phyloP scores from a whole-genome alignment of 176 grass and related monocot genomes.

The Musa troglodytarum region DNA sequence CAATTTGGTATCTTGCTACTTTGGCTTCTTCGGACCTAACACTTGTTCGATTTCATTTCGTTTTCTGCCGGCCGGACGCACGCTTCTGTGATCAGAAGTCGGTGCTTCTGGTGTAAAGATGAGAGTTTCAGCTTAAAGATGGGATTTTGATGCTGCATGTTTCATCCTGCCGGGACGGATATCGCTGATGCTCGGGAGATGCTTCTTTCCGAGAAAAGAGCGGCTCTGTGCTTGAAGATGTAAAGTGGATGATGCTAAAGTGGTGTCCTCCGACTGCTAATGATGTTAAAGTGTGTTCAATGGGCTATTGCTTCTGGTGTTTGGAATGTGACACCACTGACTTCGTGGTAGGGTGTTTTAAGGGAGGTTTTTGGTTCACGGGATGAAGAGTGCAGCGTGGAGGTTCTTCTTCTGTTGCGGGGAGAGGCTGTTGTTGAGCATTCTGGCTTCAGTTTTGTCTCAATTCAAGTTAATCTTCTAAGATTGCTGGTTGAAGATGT shows the following conservation, averaged over 20 bases:
- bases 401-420: neutral
- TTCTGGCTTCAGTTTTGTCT: neutral
- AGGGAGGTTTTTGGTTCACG: neutral
- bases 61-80: neutral
- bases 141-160: conserved; percentile 5
- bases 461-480: neutral
- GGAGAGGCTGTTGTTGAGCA: neutral
- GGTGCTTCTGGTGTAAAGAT: neutral
- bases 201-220: neutral
- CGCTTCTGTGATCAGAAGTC: neutral
- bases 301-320: neutral
- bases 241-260: neutral
- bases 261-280: neutral
- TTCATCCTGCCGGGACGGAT: neutral
- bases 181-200: neutral
- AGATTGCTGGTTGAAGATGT: conserved; percentile 24
- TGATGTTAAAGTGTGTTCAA: neutral
- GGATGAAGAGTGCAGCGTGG: neutral
- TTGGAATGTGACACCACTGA: neutral
- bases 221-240: neutral
- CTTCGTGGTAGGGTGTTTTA: neutral
- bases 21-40: neutral
- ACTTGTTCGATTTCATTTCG: neutral
- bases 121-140: neutral
- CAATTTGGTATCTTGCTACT: neutral